Conservation (phyloP, 352 stramenopile genomes). For the Phytopythium vexans region DNA sequence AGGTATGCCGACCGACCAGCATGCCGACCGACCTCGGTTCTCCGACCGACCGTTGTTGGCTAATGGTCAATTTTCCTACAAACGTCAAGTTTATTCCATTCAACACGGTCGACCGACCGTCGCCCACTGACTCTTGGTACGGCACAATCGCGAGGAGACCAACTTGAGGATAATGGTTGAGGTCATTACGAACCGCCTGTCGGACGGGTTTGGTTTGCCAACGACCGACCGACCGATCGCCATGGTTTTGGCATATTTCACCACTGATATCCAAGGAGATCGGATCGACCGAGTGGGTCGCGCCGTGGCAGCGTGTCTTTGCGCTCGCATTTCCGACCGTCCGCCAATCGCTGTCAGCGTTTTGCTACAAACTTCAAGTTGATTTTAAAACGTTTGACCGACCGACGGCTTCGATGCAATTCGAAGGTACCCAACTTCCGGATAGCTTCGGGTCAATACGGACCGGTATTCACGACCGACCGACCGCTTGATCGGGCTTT, state of each 20-base stretch:
- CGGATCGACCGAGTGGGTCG: too few relatives aligned
- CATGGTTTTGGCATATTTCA: too few relatives aligned
- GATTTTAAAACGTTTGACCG: not conserved
- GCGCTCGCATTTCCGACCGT: too few relatives aligned
- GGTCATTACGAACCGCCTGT: too few relatives aligned
- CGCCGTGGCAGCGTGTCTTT: too few relatives aligned
- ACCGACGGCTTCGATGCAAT: constrained; percentile 1
- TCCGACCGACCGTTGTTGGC: not conserved
- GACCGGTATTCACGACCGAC: not conserved
- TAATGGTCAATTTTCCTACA: constrained; percentile 13
- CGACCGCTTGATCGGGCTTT: not conserved
- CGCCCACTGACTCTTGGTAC: not conserved
- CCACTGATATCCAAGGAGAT: too few relatives aligned
- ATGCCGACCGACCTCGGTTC: not conserved
- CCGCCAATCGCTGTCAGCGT: too few relatives aligned
- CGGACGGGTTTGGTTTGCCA: too few relatives aligned
- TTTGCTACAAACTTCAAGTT: not conserved
- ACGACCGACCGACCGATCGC: too few relatives aligned
- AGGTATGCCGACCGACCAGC: constrained; percentile 44
- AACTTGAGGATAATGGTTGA: too few relatives aligned
- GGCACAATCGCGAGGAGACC: too few relatives aligned
- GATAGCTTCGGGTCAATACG: not conserved
- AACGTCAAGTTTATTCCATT: constrained; percentile 10
- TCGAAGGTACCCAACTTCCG: too few relatives aligned
- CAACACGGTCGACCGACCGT: constrained; percentile 11